These are phyloP conservation scores for Tuber magnatum DNA, from an alignment of 495 filamentous ascomycete genomes.

Conservation along the genomic window DNA sequence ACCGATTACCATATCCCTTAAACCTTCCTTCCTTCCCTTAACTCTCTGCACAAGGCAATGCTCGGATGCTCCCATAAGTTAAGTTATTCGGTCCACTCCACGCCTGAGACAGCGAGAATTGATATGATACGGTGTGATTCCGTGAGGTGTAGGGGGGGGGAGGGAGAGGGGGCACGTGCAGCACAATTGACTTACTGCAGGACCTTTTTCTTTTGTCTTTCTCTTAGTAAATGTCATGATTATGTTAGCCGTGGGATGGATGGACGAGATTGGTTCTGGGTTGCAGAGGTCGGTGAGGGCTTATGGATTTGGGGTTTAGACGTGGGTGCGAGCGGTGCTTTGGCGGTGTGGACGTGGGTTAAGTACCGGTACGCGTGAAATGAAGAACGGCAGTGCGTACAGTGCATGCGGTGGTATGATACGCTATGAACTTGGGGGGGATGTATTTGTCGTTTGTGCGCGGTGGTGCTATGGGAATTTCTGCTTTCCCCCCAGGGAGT, in stretches of 20 bases:
- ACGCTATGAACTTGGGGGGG: neutral
- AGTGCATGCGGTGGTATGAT: neutral
- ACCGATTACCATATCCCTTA: neutral
- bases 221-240: neutral
- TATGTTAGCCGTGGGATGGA: neutral
- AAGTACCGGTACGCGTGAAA: neutral
- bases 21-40: neutral
- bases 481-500: neutral
- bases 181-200: neutral
- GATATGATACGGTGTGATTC: neutral
- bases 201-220: neutral
- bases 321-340: too few relatives aligned
- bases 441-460: neutral
- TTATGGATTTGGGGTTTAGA: neutral
- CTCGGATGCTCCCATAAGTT: neutral
- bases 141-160: neutral
- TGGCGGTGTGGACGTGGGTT: neutral
- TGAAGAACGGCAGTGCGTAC: neutral
- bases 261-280: neutral
- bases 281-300: neutral
- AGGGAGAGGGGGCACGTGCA: too few relatives aligned
- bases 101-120: neutral
- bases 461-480: too few relatives aligned
- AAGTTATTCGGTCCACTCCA: neutral
- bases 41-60: too few relatives aligned